These are phyloP conservation scores for Tetrahymena elliotti DNA, from an alignment of 73 alveolate species.

Conservation along the genomic window DNA sequence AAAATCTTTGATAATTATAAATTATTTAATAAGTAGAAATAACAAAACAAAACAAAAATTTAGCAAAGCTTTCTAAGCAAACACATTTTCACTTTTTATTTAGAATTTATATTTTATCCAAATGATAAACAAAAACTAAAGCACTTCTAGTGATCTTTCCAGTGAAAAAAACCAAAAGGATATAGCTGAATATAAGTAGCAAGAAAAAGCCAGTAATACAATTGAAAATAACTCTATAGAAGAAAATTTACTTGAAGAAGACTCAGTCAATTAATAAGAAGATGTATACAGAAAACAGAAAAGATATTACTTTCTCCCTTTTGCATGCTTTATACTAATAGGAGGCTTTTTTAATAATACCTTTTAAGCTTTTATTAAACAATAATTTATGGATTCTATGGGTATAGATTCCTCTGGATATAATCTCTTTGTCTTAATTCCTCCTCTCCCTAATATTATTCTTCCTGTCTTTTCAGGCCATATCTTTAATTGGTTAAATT, in stretches of 20 bases:
- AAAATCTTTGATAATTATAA: neutral
- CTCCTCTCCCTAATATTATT: neutral
- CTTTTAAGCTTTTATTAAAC: neutral
- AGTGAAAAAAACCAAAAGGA: neutral
- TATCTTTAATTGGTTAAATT: neutral
- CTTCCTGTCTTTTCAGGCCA: neutral
- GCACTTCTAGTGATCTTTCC: neutral
- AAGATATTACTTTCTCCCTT: neutral
- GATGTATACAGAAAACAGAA: neutral
- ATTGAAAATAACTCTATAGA: neutral
- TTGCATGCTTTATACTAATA: neutral
- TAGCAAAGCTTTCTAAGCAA: neutral
- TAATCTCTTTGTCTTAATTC: neutral
- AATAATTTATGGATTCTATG: neutral
- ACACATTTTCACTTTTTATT: neutral
- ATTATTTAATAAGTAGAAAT: neutral
- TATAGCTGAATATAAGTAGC: neutral
- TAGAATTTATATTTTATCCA: too few relatives aligned
- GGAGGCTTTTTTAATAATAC: neutral
- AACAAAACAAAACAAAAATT: too few relatives aligned
- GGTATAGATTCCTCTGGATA: neutral
- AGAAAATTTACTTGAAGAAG: neutral
- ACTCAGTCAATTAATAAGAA: neutral
- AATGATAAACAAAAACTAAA: neutral
- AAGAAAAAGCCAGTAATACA: neutral